Evolutionary conservation across 768 basidiomycete genomes (phyloP).

Genomic region (Dioszegia crocea): DNA sequence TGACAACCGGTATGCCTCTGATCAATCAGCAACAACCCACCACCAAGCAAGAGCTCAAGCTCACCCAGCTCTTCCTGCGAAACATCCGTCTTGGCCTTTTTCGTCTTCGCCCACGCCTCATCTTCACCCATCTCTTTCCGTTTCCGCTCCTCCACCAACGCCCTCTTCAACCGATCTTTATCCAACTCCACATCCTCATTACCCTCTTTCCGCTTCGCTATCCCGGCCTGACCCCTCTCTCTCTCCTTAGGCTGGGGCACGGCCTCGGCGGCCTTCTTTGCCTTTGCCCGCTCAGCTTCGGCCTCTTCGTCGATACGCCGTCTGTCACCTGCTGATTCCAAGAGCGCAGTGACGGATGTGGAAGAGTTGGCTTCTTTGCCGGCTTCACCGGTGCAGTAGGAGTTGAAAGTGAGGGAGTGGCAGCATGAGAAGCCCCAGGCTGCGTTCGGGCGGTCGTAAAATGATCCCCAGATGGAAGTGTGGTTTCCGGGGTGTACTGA

Average conservation of each 20-base stretch:
- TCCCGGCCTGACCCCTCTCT: conserved; percentile 7
- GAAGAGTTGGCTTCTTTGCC: conserved; percentile 73
- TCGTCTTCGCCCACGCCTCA: conserved; percentile 56
- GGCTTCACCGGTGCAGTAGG: conserved; percentile 84
- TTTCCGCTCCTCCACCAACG: conserved; percentile 75
- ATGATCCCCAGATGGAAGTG: conserved; percentile 95
- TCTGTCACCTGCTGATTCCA: conserved; percentile 48
- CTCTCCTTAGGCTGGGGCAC: conserved; percentile 13
- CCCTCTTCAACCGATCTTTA: conserved; percentile 63
- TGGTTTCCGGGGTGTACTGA: conserved; percentile 89
- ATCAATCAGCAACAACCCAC: background rate
- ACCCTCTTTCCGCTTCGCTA: conserved; percentile 72
- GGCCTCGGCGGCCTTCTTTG: background rate
- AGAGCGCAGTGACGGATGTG: conserved; percentile 68
- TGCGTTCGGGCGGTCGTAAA: conserved; percentile 67
- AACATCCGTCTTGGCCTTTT: conserved; percentile 64
- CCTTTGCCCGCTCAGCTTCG: conserved; percentile 15
- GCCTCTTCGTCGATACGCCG: conserved; percentile 29
- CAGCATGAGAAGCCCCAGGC: conserved; percentile 95
- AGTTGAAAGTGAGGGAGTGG: conserved; percentile 73
- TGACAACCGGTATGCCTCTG: conserved; percentile 82
- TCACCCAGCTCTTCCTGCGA: conserved; percentile 64
- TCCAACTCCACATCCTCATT: conserved; percentile 69
- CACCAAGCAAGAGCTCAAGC: background rate
- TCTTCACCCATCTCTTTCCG: conserved; percentile 58